Evolutionary conservation across 192 early-diverging fungal genomes (phyloP), one percentile per base, ranked within the genome.

Genomic region (Coemansia sp.): DNA sequence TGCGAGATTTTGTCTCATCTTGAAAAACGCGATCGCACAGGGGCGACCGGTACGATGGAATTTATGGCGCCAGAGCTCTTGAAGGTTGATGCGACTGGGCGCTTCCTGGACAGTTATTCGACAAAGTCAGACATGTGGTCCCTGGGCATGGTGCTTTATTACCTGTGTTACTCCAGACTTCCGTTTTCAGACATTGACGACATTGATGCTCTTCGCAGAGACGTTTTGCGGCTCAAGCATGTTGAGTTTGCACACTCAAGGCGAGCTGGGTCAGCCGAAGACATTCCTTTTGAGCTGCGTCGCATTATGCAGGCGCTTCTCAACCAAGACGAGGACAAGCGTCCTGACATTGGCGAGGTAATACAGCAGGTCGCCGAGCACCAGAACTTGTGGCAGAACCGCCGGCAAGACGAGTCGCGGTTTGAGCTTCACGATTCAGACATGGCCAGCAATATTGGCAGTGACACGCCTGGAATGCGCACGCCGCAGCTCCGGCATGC

Each of bases 111-210:
- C 52, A 90, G 90, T 55, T 94, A 94, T 74, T 92, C 92, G 33
- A 85, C 90, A 60, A 92, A 91, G 59, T 91, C 94, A 5, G 97
- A 99, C 66, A 89, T 99, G 88, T 99, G 95, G 94, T 94, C 93
- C 0, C 81, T 99, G 54, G 97, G 97, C 0, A 94, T 99, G 83
- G 87, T 99, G 1, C 85, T 98, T 4, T 96, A 95, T 70, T 97
- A 93, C 61, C 82, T 97, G 8, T 97, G 95, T 74, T 98, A 92
- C 64, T 89, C 91, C 8, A 68, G 71, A 7, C 78, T 99, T 38
- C 97, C 97, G 1, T 99, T 91, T 66, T 56, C 77, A 22, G 89
- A 94, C 55, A 86, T 93, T 39, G 93, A 98, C 37, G 95, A 99
- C 67, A 91, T 99, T 22, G 97, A 99, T 74, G 60, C 87, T 37